phyloP scores from a whole-genome alignment of 2,329 filamentous ascomycete species.

The Ophiosphaerella narmari region DNA sequence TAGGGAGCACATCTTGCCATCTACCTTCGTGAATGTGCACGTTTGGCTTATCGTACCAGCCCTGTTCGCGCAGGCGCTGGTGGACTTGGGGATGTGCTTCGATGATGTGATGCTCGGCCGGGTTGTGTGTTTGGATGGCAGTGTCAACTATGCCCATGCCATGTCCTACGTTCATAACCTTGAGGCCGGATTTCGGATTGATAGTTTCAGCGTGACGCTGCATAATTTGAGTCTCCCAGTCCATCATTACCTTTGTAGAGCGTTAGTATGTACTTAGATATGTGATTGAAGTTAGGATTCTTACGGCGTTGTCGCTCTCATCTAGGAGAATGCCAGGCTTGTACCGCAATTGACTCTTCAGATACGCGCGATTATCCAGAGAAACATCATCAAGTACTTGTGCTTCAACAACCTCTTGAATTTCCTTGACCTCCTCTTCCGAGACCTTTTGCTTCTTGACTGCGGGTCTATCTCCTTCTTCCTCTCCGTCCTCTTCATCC shows the following conservation, averaged over 20 bases:
- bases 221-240: constrained; percentile 90
- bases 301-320: constrained; percentile 74
- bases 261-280: no score
- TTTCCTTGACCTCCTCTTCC: constrained; percentile 30
- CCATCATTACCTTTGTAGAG: constrained; percentile 68
- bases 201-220: constrained; percentile 72
- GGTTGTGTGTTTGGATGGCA: constrained; percentile 71
- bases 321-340: constrained; percentile 64
- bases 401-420: constrained; percentile 29
- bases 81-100: constrained; percentile 83
- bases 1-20: constrained; percentile 81
- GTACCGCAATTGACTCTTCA: constrained; percentile 40
- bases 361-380: constrained; percentile 48
- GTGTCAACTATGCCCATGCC: constrained; percentile 88
- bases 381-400: constrained; percentile 40
- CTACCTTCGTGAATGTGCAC: constrained; percentile 68
- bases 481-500: constrained; percentile 26
- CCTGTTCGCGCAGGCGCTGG: constrained; percentile 67
- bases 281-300: no score
- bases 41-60: constrained; percentile 67
- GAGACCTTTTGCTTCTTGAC: constrained; percentile 42
- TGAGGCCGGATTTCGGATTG: constrained; percentile 63
- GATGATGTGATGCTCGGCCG: constrained; percentile 77
- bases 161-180: constrained; percentile 84
- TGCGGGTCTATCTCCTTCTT: constrained; percentile 30